These are phyloP conservation scores for Lanmaoa rubissima DNA, from an alignment of 768 basidiomycete species.

Conservation along the genomic window DNA sequence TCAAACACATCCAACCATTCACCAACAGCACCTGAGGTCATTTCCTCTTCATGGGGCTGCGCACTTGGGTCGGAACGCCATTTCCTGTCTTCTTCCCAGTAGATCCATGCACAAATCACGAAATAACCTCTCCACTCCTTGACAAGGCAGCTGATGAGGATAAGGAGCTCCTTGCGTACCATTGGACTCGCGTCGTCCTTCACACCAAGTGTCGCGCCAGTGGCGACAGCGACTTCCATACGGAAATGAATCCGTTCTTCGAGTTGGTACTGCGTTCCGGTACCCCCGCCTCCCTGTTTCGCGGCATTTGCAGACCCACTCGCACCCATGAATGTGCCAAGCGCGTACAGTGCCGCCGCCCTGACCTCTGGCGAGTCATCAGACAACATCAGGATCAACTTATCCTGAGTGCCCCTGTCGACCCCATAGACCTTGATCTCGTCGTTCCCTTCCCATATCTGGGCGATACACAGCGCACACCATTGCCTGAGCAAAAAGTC, in stretches of 20 bases:
- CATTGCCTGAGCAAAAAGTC: conserved; percentile 95
- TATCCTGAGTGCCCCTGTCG: conserved; percentile 75
- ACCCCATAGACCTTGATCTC: conserved; percentile 86
- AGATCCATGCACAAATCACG: conserved; percentile 94
- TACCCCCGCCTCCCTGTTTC: conserved; percentile 79
- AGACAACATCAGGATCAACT: conserved; percentile 70
- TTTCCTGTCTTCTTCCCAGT: conserved; percentile 87
- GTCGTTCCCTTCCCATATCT: conserved; percentile 93
- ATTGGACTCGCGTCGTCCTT: conserved; percentile 95
- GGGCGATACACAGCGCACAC: conserved; percentile 89
- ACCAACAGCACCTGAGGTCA: conserved; percentile 65
- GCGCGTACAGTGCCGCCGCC: conserved; percentile 84
- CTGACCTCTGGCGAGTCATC: conserved; percentile 94
- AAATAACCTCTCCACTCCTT: conserved; percentile 97
- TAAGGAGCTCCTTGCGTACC: conserved; percentile 91
- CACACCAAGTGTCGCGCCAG: conserved; percentile 82
- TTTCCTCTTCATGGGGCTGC: conserved; percentile 59
- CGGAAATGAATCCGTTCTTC: conserved; percentile 79
- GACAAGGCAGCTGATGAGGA: conserved; percentile 88
- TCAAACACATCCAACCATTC: conserved; percentile 80
- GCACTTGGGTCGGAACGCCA: conserved; percentile 44
- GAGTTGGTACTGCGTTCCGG: conserved; percentile 72
- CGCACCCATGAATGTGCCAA: conserved; percentile 92
- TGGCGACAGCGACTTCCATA: conserved; percentile 90
- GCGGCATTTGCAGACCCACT: conserved; percentile 67